A percentile compares a stretch with the other conserved stretches of the same genome.
Conservation (phyloP, 345 rosid species). For the Eucalyptus globulus region DNA sequence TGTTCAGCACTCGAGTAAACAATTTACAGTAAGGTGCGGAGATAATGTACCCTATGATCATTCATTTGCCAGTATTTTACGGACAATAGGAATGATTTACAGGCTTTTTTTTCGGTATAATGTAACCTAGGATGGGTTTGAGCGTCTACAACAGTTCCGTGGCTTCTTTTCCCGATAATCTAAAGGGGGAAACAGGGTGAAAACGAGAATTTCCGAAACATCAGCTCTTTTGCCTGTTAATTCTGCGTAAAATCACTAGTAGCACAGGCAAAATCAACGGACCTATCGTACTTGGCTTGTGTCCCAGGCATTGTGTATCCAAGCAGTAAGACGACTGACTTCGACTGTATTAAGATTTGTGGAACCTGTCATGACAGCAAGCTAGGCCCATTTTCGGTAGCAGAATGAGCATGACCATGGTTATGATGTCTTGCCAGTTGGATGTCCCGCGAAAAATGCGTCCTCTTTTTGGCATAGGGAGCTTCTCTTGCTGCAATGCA, state of each 20-base stretch:
- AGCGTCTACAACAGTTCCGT: neutral
- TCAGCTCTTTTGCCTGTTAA: neutral
- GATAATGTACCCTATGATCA: neutral
- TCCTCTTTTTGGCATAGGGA: slow-evolving; percentile 94
- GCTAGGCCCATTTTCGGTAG: slow-evolving; percentile 33
- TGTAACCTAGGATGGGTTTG: neutral
- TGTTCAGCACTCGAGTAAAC: neutral
- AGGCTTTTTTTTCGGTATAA: neutral
- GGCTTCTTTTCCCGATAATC: neutral
- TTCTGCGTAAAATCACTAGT: neutral
- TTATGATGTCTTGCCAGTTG: slow-evolving; percentile 70
- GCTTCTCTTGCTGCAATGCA: slow-evolving; percentile 88
- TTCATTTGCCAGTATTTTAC: neutral
- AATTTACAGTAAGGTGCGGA: neutral
- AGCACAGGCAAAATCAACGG: neutral
- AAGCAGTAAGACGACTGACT: neutral
- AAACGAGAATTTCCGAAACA: neutral
- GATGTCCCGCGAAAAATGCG: slow-evolving; percentile 65
- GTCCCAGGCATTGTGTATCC: neutral
- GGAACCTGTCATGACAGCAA: slow-evolving; percentile 14
- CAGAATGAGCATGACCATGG: slow-evolving; percentile 61
- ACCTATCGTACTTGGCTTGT: neutral
- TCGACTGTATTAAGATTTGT: neutral
- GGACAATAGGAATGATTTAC: neutral
- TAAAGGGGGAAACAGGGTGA: neutral